A percentile compares a stretch with the other conserved stretches of the same genome.
These are phyloP conservation scores for Datisca glomerata DNA, from an alignment of 306 rosid species.

Conservation along the genomic window DNA sequence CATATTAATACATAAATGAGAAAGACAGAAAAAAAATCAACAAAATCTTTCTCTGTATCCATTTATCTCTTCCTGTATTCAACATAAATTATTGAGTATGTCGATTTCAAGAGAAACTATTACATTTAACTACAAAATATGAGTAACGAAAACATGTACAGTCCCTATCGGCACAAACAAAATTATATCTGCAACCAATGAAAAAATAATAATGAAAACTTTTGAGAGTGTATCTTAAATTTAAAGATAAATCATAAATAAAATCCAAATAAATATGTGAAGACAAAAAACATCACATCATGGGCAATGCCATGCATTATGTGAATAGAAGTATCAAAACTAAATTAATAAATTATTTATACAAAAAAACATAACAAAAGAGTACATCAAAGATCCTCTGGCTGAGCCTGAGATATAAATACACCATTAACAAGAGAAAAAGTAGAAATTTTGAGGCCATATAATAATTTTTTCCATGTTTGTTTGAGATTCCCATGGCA, in stretches of 20 bases:
- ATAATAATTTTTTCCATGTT: neutral
- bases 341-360: too few species aligned
- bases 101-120: too few species aligned
- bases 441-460: neutral
- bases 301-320: neutral
- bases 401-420: neutral
- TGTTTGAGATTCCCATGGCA: conserved; percentile 37
- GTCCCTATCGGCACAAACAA: neutral
- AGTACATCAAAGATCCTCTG: neutral
- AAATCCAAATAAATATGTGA: neutral
- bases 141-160: too few species aligned
- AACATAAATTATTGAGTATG: too few species aligned
- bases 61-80: too few species aligned
- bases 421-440: neutral
- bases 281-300: neutral
- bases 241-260: neutral
- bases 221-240: neutral
- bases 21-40: too few species aligned
- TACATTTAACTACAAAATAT: too few species aligned
- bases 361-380: neutral
- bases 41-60: too few species aligned
- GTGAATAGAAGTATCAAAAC: neutral
- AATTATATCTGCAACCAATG: neutral
- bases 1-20: too few species aligned
- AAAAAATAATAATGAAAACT: neutral